phyloP scores from a whole-genome alignment of 129 eudicot genomes.

The Flaveria sonorensis region DNA sequence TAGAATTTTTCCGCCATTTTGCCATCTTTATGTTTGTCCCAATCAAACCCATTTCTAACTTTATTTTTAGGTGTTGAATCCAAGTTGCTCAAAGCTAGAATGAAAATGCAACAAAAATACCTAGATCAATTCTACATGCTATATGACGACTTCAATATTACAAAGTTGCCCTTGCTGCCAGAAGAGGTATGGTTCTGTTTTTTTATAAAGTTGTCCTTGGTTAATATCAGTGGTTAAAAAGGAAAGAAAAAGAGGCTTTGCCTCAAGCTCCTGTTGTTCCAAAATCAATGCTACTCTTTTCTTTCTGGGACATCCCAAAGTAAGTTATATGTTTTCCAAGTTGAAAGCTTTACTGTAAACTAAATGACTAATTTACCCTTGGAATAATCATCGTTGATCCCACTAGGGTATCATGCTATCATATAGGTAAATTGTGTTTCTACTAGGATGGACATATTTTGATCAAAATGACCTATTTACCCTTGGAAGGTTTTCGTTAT shows the following conservation, averaged over 20 bases:
- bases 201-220: neutral
- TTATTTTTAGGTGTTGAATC: constrained; percentile 63
- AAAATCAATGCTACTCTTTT: too few species aligned
- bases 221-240: too few species aligned
- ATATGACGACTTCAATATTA: constrained; percentile 87
- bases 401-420: neutral
- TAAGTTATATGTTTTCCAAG: neutral
- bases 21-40: neutral
- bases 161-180: constrained; percentile 82
- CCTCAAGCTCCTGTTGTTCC: too few species aligned
- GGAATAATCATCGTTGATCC: neutral
- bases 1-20: too few species aligned
- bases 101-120: constrained; percentile 94
- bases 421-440: neutral
- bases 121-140: constrained; percentile 93
- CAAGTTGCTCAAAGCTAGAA: constrained; percentile 93
- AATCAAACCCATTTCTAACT: neutral
- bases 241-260: too few species aligned
- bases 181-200: constrained; percentile 64
- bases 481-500: neutral
- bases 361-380: constrained; percentile 21
- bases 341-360: neutral
- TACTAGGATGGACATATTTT: neutral
- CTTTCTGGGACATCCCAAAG: too few species aligned
- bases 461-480: constrained; percentile 21